Conservation (phyloP, 2,329 filamentous ascomycete genomes). For the Trichoderma cornu-damae region DNA sequence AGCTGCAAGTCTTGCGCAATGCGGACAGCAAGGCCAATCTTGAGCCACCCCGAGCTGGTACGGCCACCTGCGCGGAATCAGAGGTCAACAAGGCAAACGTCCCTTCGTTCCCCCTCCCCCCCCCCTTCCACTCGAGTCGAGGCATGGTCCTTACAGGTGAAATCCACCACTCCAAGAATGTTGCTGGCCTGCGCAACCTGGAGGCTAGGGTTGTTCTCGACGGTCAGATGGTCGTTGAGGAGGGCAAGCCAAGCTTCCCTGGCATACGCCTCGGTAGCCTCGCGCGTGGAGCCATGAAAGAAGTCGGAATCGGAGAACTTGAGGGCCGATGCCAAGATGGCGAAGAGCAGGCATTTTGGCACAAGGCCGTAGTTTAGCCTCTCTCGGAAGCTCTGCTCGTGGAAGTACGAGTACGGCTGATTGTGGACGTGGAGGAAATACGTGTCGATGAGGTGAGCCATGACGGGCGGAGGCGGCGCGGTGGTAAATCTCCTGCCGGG, state of each 20-base stretch:
- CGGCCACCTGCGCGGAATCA: constrained; percentile 1
- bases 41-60: constrained; percentile 12
- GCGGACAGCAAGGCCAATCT: constrained; percentile 15
- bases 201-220: constrained; percentile 5
- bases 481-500: constrained; percentile 5
- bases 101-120: no score
- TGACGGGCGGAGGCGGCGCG: constrained; percentile 8
- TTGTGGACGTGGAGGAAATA: constrained; percentile 12
- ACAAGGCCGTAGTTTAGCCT: constrained; percentile 8
- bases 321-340: constrained; percentile 10
- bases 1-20: constrained; percentile 15
- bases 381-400: constrained; percentile 13
- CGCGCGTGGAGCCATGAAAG: constrained; percentile 4
- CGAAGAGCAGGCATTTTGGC: constrained; percentile 7
- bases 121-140: no score
- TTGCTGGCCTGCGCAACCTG: constrained; percentile 10
- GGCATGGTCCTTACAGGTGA: neutral
- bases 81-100: no score
- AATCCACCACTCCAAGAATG: constrained; percentile 12
- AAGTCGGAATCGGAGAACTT: constrained; percentile 11
- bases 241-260: constrained; percentile 12
- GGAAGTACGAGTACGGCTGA: constrained; percentile 11
- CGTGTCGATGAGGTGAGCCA: constrained; percentile 12
- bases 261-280: constrained; percentile 14
- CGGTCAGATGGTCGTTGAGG: constrained; percentile 1